Percentiles rank a stretch among this genome's conserved stretches.
These are phyloP conservation scores for Alternaria tenuissima DNA, from an alignment of 2,329 filamentous ascomycete genomes.

Conservation along the genomic window DNA sequence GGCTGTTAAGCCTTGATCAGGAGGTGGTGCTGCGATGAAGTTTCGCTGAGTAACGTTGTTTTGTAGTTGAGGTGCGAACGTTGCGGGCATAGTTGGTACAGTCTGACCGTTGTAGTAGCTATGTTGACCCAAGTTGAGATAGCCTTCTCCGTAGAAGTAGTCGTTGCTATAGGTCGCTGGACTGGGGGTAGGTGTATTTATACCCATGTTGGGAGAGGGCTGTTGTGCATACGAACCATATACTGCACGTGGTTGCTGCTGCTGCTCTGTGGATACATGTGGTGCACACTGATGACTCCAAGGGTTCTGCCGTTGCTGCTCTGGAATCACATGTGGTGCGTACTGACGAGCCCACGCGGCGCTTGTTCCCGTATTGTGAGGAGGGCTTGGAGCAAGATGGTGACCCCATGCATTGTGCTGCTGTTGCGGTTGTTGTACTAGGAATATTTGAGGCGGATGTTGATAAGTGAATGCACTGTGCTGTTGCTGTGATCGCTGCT, in stretches of 20 bases:
- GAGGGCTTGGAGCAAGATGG: no score
- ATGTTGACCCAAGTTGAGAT: not conserved
- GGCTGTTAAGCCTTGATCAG: not conserved
- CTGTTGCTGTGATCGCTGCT: no score
- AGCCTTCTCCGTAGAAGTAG: not conserved
- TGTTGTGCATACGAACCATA: not conserved
- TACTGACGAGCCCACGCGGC: not conserved
- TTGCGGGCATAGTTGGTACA: not conserved
- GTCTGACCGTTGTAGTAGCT: not conserved
- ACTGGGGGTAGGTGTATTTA: not conserved
- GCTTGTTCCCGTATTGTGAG: no score
- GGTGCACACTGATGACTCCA: not conserved
- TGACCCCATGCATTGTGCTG: no score
- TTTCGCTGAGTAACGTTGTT: not conserved
- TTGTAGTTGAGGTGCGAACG: not conserved
- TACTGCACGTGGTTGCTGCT: not conserved
- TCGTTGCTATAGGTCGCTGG: not conserved
- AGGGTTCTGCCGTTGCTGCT: not conserved
- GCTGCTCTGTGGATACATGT: not conserved
- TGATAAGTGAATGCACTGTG: not conserved
- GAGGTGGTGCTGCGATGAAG: not conserved
- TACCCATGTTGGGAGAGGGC: not conserved
- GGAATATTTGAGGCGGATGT: fast-evolving
- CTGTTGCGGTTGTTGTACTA: not conserved
- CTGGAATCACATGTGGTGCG: not conserved